A percentile compares a stretch with the other conserved stretches of the same genome.
phyloP scores from a whole-genome alignment of 176 grass and related monocot genomes.

The Sorghum bicolor region Sorghum_bicolor_NCBIv3 NC_012879.2:1158501-1159000 shows the following conservation, averaged over 20 bases:
- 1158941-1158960: not conserved
- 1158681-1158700: not conserved
- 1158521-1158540: not conserved
- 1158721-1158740: not conserved
- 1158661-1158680: not conserved
- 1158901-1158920: conserved; percentile 27
- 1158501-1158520: not conserved
- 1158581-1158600: not conserved
- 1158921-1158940: not conserved
- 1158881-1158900: conserved; percentile 3
- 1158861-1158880: conserved; percentile 33
- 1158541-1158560: not conserved
- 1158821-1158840: conserved; percentile 47
- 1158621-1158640: not conserved
- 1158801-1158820: conserved; percentile 57
- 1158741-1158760: not conserved
- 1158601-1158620: not conserved
- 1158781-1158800: conserved; percentile 29
- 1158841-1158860: conserved; percentile 74
- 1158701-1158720: not conserved
- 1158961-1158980: not conserved
- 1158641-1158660: not conserved
- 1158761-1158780: not conserved
- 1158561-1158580: not conserved
- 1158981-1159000: not conserved